Base-by-base conservation (phyloP, 306 rosid species). In the Lathyrus oleraceus region DNA sequence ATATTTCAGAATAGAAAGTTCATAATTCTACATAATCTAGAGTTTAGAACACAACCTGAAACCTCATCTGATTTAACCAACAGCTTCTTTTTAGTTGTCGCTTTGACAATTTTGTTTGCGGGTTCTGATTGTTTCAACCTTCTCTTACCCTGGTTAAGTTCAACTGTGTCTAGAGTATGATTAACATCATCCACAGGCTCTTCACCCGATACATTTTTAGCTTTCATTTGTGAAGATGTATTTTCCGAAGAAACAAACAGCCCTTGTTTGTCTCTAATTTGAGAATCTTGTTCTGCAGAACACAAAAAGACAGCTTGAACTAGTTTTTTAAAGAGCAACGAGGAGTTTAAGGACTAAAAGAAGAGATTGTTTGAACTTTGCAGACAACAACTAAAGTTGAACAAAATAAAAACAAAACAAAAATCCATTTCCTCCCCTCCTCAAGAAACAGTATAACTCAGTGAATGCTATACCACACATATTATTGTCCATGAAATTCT, bases 231-330 rank as follows among this genome's bases (percentile, higher is more conserved):
- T 30, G 36, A 52, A 17, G 81, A 73, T 27, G 72, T 63, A 42
- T 73, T 85, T 73, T 74, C 77, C 72, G 81, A 54, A 75, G 77
- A 78, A 80, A 65, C 35, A 12, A 82, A 69, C 40, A 51, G 66
- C 13, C 20, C 78, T 68, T 77, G 80, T 44, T 65, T 78, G 71
- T 79, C 84, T 78, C 56, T 56, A 32, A 17, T 39, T 67, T 23
- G 81, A 66, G 87, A 70, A 82, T 44, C 77, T 79, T 72, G 80
- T 72, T 84, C 97, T 89, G 82, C 77, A 80, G 82, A 70, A 80
- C 16, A 84, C 48, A 48, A 44, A 74, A 43, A 67, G n/a, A 45
- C 44, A 82, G 21, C 69, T 65, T 65, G 23, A 65, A n/a, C 39
- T 12, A 27, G 30, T 56, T 25, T 70, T 40, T 21, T 16, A 54